These are phyloP conservation scores for Exophiala alcalophila DNA, from an alignment of 2,329 filamentous ascomycete genomes.

Conservation along the genomic window DNA sequence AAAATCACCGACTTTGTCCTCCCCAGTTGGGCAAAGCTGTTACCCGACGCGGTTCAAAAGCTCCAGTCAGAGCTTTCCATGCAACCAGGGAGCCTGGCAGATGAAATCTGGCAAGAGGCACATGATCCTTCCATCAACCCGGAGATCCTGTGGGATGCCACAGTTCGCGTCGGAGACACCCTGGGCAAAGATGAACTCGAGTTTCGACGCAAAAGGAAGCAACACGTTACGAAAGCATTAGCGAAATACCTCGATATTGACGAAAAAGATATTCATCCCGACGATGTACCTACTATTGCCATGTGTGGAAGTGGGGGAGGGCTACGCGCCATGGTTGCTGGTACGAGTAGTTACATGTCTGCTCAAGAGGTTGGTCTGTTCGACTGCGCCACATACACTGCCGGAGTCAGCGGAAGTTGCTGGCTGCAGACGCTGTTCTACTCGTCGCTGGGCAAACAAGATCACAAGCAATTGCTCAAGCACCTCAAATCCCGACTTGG, in stretches of 20 bases:
- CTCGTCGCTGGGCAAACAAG: constrained; percentile 69
- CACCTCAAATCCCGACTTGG: constrained; percentile 83
- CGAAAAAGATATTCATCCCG: constrained; percentile 79
- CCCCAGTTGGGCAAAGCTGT: constrained; percentile 74
- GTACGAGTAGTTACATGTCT: constrained; percentile 81
- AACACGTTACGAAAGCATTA: constrained; percentile 67
- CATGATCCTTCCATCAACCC: constrained; percentile 80
- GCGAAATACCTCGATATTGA: constrained; percentile 77
- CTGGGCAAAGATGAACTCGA: constrained; percentile 79
- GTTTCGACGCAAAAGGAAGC: constrained; percentile 68
- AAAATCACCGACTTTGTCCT: constrained; percentile 68
- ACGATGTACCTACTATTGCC: constrained; percentile 89
- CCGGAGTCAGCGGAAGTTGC: constrained; percentile 91
- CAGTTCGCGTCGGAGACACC: constrained; percentile 75
- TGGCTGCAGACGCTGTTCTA: constrained; percentile 90
- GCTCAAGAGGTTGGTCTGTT: constrained; percentile 83
- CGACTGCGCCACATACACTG: constrained; percentile 91
- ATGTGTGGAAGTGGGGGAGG: constrained; percentile 94
- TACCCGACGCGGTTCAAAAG: constrained; percentile 76
- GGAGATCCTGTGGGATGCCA: constrained; percentile 78
- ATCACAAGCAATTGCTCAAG: constrained; percentile 68
- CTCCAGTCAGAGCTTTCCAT: constrained; percentile 84
- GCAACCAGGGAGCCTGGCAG: constrained; percentile 80
- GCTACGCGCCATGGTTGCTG: constrained; percentile 82
- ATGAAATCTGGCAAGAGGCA: constrained; percentile 91